phyloP scores from a whole-genome alignment of 352 stramenopile genomes.

The Pythium monospermum region DNA sequence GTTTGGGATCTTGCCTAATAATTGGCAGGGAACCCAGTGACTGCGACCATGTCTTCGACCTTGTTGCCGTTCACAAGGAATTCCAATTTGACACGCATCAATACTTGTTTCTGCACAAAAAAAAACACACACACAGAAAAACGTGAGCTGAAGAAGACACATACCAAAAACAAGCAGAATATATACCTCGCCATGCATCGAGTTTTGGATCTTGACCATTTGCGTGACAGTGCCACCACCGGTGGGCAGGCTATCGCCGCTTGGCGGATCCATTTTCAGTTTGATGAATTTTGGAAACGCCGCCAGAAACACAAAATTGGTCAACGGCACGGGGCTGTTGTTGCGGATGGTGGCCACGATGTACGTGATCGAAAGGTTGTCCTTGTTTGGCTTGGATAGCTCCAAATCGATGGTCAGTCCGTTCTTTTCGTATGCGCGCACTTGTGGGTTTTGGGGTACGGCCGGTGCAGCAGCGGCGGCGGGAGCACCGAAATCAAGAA shows the following conservation, averaged over 20 bases:
- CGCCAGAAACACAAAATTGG: slow-evolving; percentile 92
- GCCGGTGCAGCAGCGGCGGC: slow-evolving; percentile 17
- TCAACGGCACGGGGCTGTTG: slow-evolving; percentile 74
- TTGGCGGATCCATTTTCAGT: slow-evolving; percentile 97
- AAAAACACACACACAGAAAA: slow-evolving; percentile 9
- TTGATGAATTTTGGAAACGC: slow-evolving; percentile 98
- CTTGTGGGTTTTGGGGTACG: slow-evolving; percentile 32
- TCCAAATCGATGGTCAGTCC: slow-evolving; percentile 91
- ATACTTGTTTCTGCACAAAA: slow-evolving; percentile 68
- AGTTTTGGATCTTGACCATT: slow-evolving; percentile 95
- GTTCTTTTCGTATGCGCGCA: slow-evolving; percentile 95
- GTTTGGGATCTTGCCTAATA: slow-evolving; percentile 12
- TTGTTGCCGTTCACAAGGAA: slow-evolving; percentile 82
- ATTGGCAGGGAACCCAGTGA: slow-evolving; percentile 61
- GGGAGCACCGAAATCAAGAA: slow-evolving; percentile 70
- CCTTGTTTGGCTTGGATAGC: slow-evolving; percentile 90
- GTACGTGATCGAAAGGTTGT: slow-evolving; percentile 89
- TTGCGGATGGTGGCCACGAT: slow-evolving; percentile 94
- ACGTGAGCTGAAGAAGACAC: neutral
- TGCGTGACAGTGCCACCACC: slow-evolving; percentile 87
- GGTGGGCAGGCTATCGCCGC: slow-evolving; percentile 85
- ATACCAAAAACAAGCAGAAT: neutral
- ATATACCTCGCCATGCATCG: slow-evolving; percentile 87
- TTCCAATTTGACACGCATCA: slow-evolving; percentile 83
- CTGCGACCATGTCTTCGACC: slow-evolving; percentile 80